These are phyloP conservation scores for Chytriomyces confervae DNA, from an alignment of 192 early-diverging fungal species.

Conservation along the genomic window DNA sequence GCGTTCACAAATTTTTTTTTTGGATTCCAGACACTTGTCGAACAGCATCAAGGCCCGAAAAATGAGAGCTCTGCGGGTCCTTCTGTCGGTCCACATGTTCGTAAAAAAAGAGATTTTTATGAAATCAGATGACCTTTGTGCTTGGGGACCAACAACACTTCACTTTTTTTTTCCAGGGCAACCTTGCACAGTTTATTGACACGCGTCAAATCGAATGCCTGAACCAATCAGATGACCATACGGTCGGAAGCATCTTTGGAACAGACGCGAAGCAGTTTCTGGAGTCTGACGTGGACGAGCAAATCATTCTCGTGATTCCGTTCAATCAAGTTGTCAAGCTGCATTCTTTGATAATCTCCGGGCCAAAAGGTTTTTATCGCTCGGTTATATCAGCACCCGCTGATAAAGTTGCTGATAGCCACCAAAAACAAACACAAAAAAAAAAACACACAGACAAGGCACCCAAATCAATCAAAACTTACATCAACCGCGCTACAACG, in stretches of 20 bases:
- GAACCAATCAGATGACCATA: slow-evolving; percentile 82
- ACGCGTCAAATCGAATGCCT: slow-evolving; percentile 66
- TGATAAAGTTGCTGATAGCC: background rate
- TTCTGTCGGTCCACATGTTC: slow-evolving; percentile 17
- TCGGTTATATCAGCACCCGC: slow-evolving; percentile 16
- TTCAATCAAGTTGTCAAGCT: slow-evolving; percentile 87
- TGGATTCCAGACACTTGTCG: slow-evolving; percentile 15
- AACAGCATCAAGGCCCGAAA: slow-evolving; percentile 29
- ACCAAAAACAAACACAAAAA: no score
- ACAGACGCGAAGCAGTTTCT: slow-evolving; percentile 67
- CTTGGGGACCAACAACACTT: no score
- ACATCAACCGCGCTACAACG: slow-evolving; percentile 75
- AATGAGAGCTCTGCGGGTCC: slow-evolving; percentile 1
- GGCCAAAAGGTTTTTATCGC: slow-evolving; percentile 63
- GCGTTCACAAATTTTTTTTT: background rate
- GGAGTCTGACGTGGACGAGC: slow-evolving; percentile 96
- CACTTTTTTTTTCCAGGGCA: slow-evolving; percentile 38
- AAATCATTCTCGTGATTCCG: slow-evolving; percentile 82
- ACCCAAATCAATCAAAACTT: slow-evolving; percentile 87
- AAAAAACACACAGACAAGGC: slow-evolving; percentile 81
- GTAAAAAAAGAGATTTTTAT: background rate
- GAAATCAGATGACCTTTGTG: background rate
- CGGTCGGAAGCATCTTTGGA: slow-evolving; percentile 79
- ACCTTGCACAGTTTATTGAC: slow-evolving; percentile 50
- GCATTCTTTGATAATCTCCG: slow-evolving; percentile 69